Base-by-base conservation (phyloP, 306 rosid species). In the Morella rubra region DNA sequence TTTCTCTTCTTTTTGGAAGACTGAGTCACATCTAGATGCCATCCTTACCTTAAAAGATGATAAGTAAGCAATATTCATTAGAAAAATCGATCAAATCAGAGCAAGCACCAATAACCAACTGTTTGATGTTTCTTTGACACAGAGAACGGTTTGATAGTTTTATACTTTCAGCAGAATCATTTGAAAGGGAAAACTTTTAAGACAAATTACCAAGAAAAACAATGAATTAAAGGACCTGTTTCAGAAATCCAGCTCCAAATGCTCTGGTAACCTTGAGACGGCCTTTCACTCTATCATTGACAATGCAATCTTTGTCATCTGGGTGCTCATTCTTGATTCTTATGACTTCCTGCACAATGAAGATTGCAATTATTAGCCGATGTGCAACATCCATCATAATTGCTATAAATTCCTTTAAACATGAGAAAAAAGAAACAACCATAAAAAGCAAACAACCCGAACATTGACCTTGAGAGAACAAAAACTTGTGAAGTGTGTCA, bases 241-340 rank as follows among this genome's bases (percentile, higher is more conserved):
- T 95, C 86, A 95, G 88, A 88, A 86, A 95, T 83, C 99, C 97
- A 12, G 99, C 99, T 54, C 97, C 97, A 81, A 95, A 95, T 5
- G 99, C 97, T 86, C 99, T 85, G 69, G 99, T 95, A 80, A 95
- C 99, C 85, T 92, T 92, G 54, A 95, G 97, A 73, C 98, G 98
- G 5, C 98, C 96, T 83, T 92, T 92, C 78, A 95, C 99, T 88
- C 99, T 87, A 82, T 81, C 93, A 67, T 95, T 95, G 83, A 90
- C 92, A 79, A 95, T 90, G 61, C 97, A 95, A 0, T 87, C 87
- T 79, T 82, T 81, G 84, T 95, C 99, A 84, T 95, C 99, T 42
- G 97, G 99, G 81, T 92, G 99, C 81, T 90, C 99, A 55, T 82
- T 88, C 85, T 95, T 90, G 73, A 95, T 92, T 84, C 99, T 90